phyloP scores from a whole-genome alignment of 805 yeast species.

The Metschnikowia proteae region DNA sequence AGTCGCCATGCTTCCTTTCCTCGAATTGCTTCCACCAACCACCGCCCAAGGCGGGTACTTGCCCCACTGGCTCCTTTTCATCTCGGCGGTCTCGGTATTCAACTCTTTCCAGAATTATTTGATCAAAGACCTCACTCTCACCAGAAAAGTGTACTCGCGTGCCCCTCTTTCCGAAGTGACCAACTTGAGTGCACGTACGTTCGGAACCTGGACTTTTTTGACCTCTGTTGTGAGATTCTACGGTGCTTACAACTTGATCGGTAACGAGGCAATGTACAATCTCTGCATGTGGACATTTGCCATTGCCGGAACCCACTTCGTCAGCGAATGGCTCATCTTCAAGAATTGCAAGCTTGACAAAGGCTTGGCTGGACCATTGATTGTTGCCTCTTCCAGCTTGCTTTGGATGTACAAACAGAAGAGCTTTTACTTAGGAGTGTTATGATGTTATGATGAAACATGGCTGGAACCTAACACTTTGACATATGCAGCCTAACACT shows the following conservation, averaged over 20 bases:
- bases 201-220: constrained; percentile 96
- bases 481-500: too few relatives aligned
- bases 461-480: neutral
- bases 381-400: constrained; percentile 66
- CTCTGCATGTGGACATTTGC: constrained; percentile 75
- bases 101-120: constrained; percentile 85
- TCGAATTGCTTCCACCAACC: constrained; percentile 17
- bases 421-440: constrained; percentile 48
- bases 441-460: neutral
- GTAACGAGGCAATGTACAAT: constrained; percentile 67
- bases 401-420: constrained; percentile 78
- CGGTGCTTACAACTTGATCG: constrained; percentile 71
- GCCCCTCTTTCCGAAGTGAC: constrained; percentile 34
- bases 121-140: constrained; percentile 62
- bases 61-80: constrained; percentile 47
- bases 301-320: constrained; percentile 82
- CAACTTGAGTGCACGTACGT: constrained; percentile 84
- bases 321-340: constrained; percentile 75
- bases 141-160: constrained; percentile 71
- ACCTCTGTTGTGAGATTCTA: constrained; percentile 80
- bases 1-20: constrained; percentile 16
- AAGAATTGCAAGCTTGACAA: constrained; percentile 79
- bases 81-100: constrained; percentile 86
- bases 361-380: constrained; percentile 85
- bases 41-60: constrained; percentile 47